Base-by-base conservation (phyloP, 371 early-diverging fungal genomes). In the Smittium mucronatum region DNA sequence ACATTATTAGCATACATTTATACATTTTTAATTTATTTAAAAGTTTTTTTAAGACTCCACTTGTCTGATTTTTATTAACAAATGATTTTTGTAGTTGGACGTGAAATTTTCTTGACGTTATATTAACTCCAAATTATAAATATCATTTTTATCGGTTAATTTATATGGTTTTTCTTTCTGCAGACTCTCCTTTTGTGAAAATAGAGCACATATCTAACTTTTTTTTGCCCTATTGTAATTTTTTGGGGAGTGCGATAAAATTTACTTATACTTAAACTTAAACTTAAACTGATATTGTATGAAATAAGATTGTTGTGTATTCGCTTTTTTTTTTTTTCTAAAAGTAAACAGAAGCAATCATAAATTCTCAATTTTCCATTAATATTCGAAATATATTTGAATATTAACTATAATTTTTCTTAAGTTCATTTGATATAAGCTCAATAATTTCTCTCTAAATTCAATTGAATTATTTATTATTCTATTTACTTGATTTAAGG, bases 171-270 rank as follows among this genome's bases (percentile, higher is more conserved):
- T 47, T 11, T 11, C 21, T 47, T 47, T 47, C 5, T 47, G n/a
- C 21, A 11, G 5, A 11, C 26, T 59, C 59, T 16, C 59, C 59
- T 59, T 59, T 59, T 5, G 26, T 26, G 26, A 11, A 59, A 28
- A 59, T 59, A 16, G 59, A 26, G 28, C 59, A 59, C 59, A 59
- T 59, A 16, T 59, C 15, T 16, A 26, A 5, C 59, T 28, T 16
- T 59, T 59, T 59, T 59, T 59, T 59, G 16, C n/a, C 59, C 28
- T 59, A n/a, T 59, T 59, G 8, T n/a, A 59, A 28, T 59, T 59
- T 59, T 47, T 15, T 26, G 59, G 59, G 26, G 25, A 59, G n/a
- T 21, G 15, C n/a, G 15, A 28, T 59, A 59, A 28, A 59, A 59
- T n/a, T 11, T 59, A 47, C 59, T 59, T n/a, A 59, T n/a, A n/a